Evolutionary conservation across 1,139 yeast genomes (phyloP).

Genomic region (Suhomyces kunorum): DNA sequence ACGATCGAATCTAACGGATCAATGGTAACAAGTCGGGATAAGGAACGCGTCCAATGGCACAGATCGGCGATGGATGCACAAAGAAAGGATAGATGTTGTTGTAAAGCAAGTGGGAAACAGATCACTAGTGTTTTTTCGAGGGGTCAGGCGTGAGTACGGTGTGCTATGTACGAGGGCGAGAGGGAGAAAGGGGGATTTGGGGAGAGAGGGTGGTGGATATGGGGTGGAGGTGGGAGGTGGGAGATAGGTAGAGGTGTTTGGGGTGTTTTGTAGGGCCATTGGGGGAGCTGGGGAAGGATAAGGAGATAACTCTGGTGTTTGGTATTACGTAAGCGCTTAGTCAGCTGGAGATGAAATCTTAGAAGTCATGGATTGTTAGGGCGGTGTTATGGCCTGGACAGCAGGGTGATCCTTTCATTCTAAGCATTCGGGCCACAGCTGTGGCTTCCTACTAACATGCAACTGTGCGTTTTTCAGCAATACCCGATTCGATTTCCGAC

Average conservation of each 20-base stretch:
- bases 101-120: conserved; percentile 2
- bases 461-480: too few relatives aligned
- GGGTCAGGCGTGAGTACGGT: conserved; percentile 6
- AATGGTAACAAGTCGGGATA: background rate
- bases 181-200: background rate
- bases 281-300: background rate
- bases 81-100: conserved; percentile 1
- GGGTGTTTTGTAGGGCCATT: too few relatives aligned
- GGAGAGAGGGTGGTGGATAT: background rate
- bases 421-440: too few relatives aligned
- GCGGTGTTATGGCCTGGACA: too few relatives aligned
- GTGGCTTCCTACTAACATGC: too few relatives aligned
- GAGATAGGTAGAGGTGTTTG: background rate
- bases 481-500: too few relatives aligned
- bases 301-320: background rate
- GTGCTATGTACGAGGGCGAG: background rate
- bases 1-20: background rate
- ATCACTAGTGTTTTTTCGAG: conserved; percentile 5
- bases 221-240: background rate
- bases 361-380: too few relatives aligned
- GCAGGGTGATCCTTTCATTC: too few relatives aligned
- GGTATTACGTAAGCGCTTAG: background rate
- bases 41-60: background rate
- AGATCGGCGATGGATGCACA: background rate
- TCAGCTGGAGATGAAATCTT: too few relatives aligned